Conservation (phyloP, 139 green algal genomes). For the Gonium pectorale region DNA sequence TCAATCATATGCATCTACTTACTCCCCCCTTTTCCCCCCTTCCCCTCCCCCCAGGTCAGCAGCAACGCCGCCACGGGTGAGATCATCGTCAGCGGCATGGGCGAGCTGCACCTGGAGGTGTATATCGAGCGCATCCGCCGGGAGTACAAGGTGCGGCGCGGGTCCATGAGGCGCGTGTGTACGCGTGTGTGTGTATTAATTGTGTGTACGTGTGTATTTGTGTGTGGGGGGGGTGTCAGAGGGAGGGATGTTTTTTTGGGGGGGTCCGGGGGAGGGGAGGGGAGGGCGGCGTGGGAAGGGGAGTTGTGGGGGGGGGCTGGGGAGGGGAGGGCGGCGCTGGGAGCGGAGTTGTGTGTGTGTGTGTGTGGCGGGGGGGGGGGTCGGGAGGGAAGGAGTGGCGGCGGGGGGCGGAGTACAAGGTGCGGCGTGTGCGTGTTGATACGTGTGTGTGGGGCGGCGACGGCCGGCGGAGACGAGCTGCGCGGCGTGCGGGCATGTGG, state of each 20-base stretch:
- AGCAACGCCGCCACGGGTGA: conserved; percentile 83
- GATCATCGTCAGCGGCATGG: conserved; percentile 96
- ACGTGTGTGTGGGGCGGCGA: no score
- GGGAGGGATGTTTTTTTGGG: no score
- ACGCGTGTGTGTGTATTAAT: no score
- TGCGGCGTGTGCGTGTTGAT: no score
- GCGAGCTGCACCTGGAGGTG: conserved; percentile 98
- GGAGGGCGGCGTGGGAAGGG: neutral
- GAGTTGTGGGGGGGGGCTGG: neutral
- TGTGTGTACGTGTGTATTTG: no score
- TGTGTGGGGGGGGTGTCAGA: neutral
- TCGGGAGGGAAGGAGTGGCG: neutral
- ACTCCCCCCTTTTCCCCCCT: neutral
- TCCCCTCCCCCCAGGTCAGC: conserved; percentile 54
- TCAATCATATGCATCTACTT: no score
- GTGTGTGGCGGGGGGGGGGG: neutral
- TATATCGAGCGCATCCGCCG: conserved; percentile 97
- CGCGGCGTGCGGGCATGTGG: no score
- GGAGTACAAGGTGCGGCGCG: conserved; percentile 92
- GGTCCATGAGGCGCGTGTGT: no score
- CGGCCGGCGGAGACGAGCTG: no score
- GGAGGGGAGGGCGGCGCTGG: neutral
- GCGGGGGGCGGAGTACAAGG: neutral
- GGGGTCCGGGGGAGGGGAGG: neutral
- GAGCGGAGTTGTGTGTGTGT: neutral